Percentiles rank a stretch among this genome's conserved stretches.
These are phyloP conservation scores for Talaromyces nanjingensis DNA, from an alignment of 495 filamentous ascomycete genomes.

Conservation along the genomic window DNA sequence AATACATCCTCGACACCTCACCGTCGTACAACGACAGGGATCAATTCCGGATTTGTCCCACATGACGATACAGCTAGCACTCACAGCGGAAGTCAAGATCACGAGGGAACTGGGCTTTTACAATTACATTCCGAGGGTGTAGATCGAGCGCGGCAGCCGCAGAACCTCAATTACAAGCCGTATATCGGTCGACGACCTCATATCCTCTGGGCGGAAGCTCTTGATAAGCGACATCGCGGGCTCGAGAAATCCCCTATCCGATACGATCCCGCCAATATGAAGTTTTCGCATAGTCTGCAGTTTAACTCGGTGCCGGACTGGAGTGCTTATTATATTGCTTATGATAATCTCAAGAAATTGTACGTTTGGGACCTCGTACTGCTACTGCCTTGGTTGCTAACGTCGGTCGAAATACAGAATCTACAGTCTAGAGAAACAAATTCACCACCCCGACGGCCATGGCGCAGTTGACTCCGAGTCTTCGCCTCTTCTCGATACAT, in stretches of 20 bases:
- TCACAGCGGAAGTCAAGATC: background rate
- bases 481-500: slow-evolving; percentile 65
- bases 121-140: background rate
- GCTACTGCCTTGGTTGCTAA: slow-evolving; percentile 3
- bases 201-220: slow-evolving; percentile 34
- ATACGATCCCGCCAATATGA: slow-evolving; percentile 71
- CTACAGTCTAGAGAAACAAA: slow-evolving; percentile 79
- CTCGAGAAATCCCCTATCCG: slow-evolving; percentile 16
- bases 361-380: slow-evolving; percentile 37
- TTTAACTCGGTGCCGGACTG: slow-evolving; percentile 99
- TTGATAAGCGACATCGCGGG: slow-evolving; percentile 18
- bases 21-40: background rate
- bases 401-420: slow-evolving; percentile 49
- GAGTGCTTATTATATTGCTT: slow-evolving; percentile 95
- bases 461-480: slow-evolving; percentile 63
- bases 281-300: slow-evolving; percentile 99
- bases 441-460: slow-evolving; percentile 46
- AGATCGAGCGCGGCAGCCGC: background rate
- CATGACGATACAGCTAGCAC: slow-evolving; percentile 1
- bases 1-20: background rate
- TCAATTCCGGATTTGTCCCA: background rate
- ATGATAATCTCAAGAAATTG: slow-evolving; percentile 98
- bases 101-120: slow-evolving; percentile 3
- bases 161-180: no score
- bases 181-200: slow-evolving; percentile 11